These are phyloP conservation scores for Pigoraptor vietnamica DNA, from an alignment of 78 protist genomes.

Conservation along the genomic window DNA sequence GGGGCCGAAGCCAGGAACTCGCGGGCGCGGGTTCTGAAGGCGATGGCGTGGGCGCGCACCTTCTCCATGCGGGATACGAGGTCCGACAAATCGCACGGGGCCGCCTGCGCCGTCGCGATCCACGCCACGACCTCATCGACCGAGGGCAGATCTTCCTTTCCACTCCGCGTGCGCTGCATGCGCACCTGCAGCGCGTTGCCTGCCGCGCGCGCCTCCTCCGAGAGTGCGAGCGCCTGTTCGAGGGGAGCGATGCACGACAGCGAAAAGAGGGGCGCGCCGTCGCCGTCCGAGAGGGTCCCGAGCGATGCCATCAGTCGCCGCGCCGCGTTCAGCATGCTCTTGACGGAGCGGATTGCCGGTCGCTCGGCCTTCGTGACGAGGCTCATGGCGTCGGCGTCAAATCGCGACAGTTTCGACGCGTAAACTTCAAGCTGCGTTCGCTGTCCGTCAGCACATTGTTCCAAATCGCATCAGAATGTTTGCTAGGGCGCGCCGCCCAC, in stretches of 20 bases:
- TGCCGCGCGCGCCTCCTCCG: neutral
- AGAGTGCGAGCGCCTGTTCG: neutral
- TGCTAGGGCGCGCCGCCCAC: neutral
- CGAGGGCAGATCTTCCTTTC: neutral
- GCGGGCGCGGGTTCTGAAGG: neutral
- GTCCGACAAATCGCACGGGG: neutral
- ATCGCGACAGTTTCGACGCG: no score
- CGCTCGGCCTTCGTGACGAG: neutral
- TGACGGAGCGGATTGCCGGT: neutral
- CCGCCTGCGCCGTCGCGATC: neutral
- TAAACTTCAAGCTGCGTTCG: no score
- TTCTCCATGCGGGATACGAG: neutral
- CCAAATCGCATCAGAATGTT: no score
- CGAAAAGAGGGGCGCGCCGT: neutral
- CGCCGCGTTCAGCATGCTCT: neutral
- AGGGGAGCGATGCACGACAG: neutral
- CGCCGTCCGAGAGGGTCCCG: neutral
- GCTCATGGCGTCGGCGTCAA: neutral
- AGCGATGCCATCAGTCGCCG: neutral
- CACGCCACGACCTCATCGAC: neutral
- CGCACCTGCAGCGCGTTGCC: neutral
- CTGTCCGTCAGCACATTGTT: no score
- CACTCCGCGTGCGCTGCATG: neutral
- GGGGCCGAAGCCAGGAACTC: neutral
- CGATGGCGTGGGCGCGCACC: neutral